These are phyloP conservation scores for Calendula officinalis DNA, from an alignment of 129 eudicot species.

Conservation along the genomic window DNA sequence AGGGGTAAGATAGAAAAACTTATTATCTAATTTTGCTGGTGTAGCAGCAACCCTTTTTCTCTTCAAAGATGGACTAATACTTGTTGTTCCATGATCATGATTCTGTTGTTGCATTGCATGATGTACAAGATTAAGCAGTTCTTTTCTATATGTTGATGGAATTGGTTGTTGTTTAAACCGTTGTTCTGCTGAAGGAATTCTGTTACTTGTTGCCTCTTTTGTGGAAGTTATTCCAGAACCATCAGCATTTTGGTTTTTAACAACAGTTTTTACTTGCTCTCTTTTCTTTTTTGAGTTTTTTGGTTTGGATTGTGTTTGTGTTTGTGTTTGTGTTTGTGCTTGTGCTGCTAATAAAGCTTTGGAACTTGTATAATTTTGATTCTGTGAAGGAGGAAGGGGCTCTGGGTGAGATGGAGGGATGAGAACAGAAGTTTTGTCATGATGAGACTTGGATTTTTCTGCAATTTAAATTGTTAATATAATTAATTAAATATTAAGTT, in stretches of 20 bases:
- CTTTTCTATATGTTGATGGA: conserved; percentile 71
- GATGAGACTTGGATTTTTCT: conserved; percentile 46
- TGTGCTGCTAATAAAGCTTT: conserved; percentile 46
- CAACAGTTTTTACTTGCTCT: conserved; percentile 9
- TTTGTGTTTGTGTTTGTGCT: no score
- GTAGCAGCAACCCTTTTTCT: conserved; percentile 88
- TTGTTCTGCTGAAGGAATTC: conserved; percentile 60
- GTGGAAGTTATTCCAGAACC: conserved; percentile 92
- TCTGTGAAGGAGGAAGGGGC: conserved; percentile 47
- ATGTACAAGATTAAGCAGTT: conserved; percentile 70
- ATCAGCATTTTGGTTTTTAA: conserved; percentile 71
- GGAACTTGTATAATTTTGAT: conserved; percentile 34
- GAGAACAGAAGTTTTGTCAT: conserved; percentile 35
- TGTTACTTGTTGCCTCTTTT: conserved; percentile 73
- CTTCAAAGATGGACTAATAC: conserved; percentile 45
- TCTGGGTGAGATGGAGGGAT: conserved; percentile 38
- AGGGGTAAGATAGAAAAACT: conserved; percentile 60
- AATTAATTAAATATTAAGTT: not conserved
- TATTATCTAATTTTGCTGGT: conserved; percentile 50
- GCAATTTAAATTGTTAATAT: conserved; percentile 17
- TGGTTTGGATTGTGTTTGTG: conserved; percentile 33
- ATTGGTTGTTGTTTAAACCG: conserved; percentile 69
- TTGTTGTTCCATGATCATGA: conserved; percentile 39
- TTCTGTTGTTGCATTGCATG: conserved; percentile 55
- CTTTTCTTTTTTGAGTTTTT: conserved; percentile 57